Percentiles rank a stretch among this genome's conserved stretches.
These are phyloP conservation scores for Phytophthora nicotianae DNA, from an alignment of 352 stramenopile genomes.

Conservation along the genomic window DNA sequence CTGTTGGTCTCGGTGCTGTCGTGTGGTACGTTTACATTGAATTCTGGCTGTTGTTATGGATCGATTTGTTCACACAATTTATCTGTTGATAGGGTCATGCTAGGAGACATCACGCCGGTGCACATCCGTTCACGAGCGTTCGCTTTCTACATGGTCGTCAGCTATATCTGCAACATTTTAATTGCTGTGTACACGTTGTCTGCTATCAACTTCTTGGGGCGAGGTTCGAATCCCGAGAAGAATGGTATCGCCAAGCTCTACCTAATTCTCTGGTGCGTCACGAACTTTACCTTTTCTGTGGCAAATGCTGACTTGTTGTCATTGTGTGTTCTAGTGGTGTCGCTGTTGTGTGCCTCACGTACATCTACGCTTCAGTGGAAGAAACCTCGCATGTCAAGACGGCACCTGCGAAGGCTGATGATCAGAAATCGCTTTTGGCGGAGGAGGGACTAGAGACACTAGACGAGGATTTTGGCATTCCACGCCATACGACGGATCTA, in stretches of 20 bases:
- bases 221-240: conserved; percentile 69
- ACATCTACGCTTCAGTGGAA: conserved; percentile 57
- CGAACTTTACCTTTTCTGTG: not conserved
- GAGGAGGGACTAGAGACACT: conserved; percentile 31
- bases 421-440: conserved; percentile 55
- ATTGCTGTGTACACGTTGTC: conserved; percentile 80
- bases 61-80: not conserved
- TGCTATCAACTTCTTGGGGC: conserved; percentile 75
- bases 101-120: conserved; percentile 89
- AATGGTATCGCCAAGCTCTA: conserved; percentile 89
- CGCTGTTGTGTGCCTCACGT: conserved; percentile 42
- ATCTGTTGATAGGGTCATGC: conserved; percentile 61
- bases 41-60: not conserved
- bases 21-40: conserved; percentile 55
- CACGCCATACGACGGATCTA: conserved; percentile 54
- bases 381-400: conserved; percentile 68
- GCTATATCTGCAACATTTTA: conserved; percentile 88
- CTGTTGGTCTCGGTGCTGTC: conserved; percentile 78
- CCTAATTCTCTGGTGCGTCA: conserved; percentile 64
- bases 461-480: conserved; percentile 37
- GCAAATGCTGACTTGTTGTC: not conserved
- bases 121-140: conserved; percentile 85
- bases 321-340: conserved; percentile 39
- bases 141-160: conserved; percentile 83
- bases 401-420: conserved; percentile 27